Base-by-base conservation (phyloP, 306 rosid genomes). In the Gleditsia sinensis region DNA sequence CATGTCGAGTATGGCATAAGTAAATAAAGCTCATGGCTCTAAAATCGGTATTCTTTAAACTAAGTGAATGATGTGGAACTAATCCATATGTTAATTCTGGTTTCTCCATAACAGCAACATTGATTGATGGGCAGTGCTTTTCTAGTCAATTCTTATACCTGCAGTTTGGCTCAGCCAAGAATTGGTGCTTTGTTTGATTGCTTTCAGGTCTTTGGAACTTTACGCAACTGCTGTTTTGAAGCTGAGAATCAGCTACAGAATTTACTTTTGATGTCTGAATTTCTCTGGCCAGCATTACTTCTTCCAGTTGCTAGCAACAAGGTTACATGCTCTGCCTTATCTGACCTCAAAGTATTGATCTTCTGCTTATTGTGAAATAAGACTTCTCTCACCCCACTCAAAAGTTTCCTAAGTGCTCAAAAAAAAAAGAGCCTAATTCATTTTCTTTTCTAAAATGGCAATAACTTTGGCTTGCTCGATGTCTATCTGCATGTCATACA, bases 261-360 rank as follows among this genome's bases (percentile, higher is more conserved):
- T 87, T 85, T 94, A 80, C 98, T 91, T 81, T 78, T 91, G 83
- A 82, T 86, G 58, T 91, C 98, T 25, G 98, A 94, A 86, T 94
- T 94, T 83, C 97, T 94, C 72, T 94, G 98, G 98, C 98, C 97
- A 50, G 92, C 97, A 74, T 73, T 94, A 72, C 97, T 94, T 86
- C 91, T 94, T 67, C 97, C 98, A 8, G 96, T 94, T 74, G 97
- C 98, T 10, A 88, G 98, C 72, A 90, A 88, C 80, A 94, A 87
- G 98, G 98, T 91, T 67, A 61, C 53, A 34, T 66, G 49, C 58
- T 71, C 20, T 71, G 46, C 77, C 48, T 86, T 69, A 36, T 51
- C 73, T 76, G 66, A 71, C 5, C 76, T 55, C 21, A 33, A 46
- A 45, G 42, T 71, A 53, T 49, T 24, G 57, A 27, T 72, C 17